These are phyloP conservation scores for Botrytis tulipae DNA, from an alignment of 2,329 filamentous ascomycete species.

Conservation along the genomic window DNA sequence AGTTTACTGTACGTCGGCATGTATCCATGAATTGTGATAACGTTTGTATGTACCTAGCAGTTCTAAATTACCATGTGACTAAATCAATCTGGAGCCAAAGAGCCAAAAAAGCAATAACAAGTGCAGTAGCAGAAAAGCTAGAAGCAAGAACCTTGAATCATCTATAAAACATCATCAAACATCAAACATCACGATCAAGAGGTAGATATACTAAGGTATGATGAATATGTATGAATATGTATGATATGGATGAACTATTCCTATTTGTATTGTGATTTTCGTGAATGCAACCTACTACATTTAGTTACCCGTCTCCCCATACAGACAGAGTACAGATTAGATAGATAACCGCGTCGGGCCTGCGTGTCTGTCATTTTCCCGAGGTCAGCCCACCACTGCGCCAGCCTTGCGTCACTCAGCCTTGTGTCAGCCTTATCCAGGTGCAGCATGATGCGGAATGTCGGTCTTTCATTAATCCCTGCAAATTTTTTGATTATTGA, in stretches of 20 bases:
- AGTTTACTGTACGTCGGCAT: neutral
- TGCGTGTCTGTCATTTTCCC: neutral
- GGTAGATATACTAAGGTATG: neutral
- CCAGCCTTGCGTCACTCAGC: conserved; percentile 1
- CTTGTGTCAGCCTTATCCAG: neutral
- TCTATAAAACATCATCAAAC: neutral
- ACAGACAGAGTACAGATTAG: neutral
- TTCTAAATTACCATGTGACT: conserved; percentile 5
- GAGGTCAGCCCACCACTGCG: neutral
- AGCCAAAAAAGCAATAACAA: neutral
- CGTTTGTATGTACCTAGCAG: neutral
- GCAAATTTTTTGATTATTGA: conserved; percentile 10
- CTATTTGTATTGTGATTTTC: neutral
- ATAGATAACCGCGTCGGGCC: neutral
- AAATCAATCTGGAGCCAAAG: neutral
- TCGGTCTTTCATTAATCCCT: conserved; percentile 2
- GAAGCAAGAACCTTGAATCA: neutral
- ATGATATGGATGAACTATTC: neutral
- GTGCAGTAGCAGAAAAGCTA: neutral
- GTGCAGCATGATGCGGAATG: neutral
- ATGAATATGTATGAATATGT: neutral
- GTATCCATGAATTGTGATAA: neutral
- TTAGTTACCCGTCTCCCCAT: neutral
- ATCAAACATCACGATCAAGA: neutral
- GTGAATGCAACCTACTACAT: neutral